phyloP scores from a whole-genome alignment of 2,329 filamentous ascomycete genomes.

The Clarireedia sp. region DNA sequence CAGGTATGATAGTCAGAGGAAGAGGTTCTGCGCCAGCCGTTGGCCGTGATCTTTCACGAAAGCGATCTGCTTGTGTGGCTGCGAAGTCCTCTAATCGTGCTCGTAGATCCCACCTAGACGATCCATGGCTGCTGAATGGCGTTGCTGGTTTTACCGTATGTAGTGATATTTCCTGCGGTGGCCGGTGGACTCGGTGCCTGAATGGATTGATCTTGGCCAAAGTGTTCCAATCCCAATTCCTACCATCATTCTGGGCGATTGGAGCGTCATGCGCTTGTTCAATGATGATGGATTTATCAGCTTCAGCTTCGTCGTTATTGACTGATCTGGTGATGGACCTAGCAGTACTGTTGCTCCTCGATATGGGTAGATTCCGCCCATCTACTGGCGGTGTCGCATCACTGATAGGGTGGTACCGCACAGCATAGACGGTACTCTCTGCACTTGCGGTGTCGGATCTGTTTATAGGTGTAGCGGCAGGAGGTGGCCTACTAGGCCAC shows the following conservation, averaged over 20 bases:
- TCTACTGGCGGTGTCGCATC: conserved; percentile 28
- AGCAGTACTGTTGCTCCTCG: conserved; percentile 22
- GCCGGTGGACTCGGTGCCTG: conserved; percentile 19
- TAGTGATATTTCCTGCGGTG: conserved; percentile 28
- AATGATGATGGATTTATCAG: conserved; percentile 20
- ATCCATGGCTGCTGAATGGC: conserved; percentile 13
- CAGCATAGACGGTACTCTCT: conserved; percentile 55
- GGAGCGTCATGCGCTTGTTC: conserved; percentile 16
- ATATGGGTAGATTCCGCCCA: conserved; percentile 5
- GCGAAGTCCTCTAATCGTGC: conserved; percentile 54
- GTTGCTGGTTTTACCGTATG: conserved; percentile 18
- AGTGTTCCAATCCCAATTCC: conserved; percentile 15
- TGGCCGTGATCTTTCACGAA: conserved; percentile 48
- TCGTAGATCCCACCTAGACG: conserved; percentile 46
- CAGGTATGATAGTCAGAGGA: conserved; percentile 53
- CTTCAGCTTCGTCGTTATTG: neutral
- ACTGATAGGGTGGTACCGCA: conserved; percentile 51
- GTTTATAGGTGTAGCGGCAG: conserved; percentile 49
- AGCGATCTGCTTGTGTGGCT: conserved; percentile 49
- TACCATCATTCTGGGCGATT: conserved; percentile 7
- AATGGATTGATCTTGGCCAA: conserved; percentile 26
- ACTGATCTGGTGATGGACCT: conserved; percentile 12
- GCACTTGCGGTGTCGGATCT: conserved; percentile 56
- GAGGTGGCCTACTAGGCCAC: conserved; percentile 49
- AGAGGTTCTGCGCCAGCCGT: conserved; percentile 47